These are phyloP conservation scores for Cylindrotheca closterium DNA, from an alignment of 108 stramenopile species.

Conservation along the genomic window DNA sequence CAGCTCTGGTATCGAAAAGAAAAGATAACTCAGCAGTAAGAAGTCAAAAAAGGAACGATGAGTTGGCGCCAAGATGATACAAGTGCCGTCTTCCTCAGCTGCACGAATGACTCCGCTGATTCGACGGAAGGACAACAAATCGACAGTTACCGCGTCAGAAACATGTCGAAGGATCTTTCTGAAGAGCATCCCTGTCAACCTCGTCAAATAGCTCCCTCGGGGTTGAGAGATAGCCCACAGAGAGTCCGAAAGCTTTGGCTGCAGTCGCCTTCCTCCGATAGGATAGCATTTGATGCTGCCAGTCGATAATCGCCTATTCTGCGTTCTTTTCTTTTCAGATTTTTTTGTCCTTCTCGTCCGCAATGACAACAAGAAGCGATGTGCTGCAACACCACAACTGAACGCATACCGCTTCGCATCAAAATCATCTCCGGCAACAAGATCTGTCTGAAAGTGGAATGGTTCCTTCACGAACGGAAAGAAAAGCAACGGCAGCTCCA, in stretches of 20 bases:
- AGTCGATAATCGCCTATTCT: background rate
- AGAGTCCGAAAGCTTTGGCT: slow-evolving; percentile 36
- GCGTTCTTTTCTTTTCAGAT: background rate
- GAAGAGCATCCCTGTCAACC: slow-evolving; percentile 62
- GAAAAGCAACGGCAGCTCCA: slow-evolving; percentile 85
- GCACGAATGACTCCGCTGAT: slow-evolving; percentile 19
- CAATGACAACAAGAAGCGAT: slow-evolving; percentile 40
- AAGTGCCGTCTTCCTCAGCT: slow-evolving; percentile 7
- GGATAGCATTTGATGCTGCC: slow-evolving; percentile 19
- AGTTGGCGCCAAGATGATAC: slow-evolving; percentile 76
- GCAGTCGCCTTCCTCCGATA: slow-evolving; percentile 55
- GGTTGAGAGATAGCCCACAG: slow-evolving; percentile 85
- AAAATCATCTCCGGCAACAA: slow-evolving; percentile 61
- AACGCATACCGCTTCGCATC: slow-evolving; percentile 82
- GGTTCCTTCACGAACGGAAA: slow-evolving; percentile 75
- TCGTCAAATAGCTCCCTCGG: slow-evolving; percentile 49
- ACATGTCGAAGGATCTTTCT: slow-evolving; percentile 57
- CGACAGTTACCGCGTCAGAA: slow-evolving; percentile 60
- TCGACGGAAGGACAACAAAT: slow-evolving; percentile 54
- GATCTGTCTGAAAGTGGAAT: slow-evolving; percentile 71
- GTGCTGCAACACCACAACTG: slow-evolving; percentile 68
- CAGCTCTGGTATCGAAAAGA: slow-evolving; percentile 85
- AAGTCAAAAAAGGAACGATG: slow-evolving; percentile 90
- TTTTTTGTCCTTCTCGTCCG: slow-evolving; percentile 1
- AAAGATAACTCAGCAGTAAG: slow-evolving; percentile 70